A percentile compares a stretch with the other conserved stretches of the same genome.
Conservation (phyloP, 2,329 filamentous ascomycete species). For the Penicillium sclerotiorum region DNA sequence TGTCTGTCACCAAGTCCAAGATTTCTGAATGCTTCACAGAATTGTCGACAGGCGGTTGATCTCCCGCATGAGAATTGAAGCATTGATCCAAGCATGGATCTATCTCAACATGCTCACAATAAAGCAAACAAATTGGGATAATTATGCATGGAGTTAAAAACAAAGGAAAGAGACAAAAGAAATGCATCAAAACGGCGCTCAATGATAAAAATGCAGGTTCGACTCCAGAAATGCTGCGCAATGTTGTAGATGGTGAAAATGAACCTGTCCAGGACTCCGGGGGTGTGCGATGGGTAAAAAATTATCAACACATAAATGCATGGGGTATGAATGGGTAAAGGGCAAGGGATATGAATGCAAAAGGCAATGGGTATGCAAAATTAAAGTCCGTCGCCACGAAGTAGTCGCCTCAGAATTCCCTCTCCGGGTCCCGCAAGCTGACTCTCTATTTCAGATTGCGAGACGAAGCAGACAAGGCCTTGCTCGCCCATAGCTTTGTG, state of each 20-base stretch:
- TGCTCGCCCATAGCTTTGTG: constrained; percentile 69
- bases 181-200: constrained; percentile 16
- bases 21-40: too few relatives aligned
- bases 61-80: too few relatives aligned
- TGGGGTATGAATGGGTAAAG: too few relatives aligned
- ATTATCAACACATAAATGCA: not conserved
- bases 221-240: constrained; percentile 18
- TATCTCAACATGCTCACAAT: too few relatives aligned
- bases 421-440: constrained; percentile 63
- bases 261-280: constrained; percentile 10
- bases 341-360: not conserved
- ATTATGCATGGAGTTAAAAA: too few relatives aligned
- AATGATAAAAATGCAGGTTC: constrained; percentile 9
- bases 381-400: constrained; percentile 42
- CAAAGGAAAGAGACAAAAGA: constrained; percentile 13
- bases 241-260: constrained; percentile 17
- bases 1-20: too few relatives aligned
- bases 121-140: too few relatives aligned
- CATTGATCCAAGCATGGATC: not conserved
- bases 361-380: not conserved
- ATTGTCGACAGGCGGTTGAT: too few relatives aligned
- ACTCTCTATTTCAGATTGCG: constrained; percentile 75
- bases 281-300: constrained; percentile 13
- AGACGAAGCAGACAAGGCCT: constrained; percentile 75
- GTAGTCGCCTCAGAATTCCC: constrained; percentile 46